These are phyloP conservation scores for Phytophthora cajani DNA, from an alignment of 352 stramenopile genomes.

Conservation along the genomic window DNA sequence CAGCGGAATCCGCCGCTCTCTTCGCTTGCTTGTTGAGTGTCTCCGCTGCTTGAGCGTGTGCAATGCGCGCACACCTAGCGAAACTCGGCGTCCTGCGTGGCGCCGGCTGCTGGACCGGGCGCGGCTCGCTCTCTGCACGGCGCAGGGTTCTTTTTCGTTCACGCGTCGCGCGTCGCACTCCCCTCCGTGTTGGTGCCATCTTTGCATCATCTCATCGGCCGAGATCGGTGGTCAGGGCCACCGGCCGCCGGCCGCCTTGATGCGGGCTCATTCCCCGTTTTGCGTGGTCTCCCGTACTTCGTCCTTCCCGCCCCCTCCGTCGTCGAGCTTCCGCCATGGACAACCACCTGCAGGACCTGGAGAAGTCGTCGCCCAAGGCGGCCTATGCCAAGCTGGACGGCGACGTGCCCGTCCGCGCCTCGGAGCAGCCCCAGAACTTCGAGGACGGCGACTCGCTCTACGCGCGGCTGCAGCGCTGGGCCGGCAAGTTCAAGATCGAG, in stretches of 20 bases:
- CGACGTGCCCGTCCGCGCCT: conserved; percentile 25
- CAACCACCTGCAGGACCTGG: conserved; percentile 16
- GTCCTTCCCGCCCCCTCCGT: background rate
- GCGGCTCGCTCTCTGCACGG: conserved; percentile 20
- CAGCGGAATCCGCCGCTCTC: background rate
- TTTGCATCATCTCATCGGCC: conserved; percentile 28
- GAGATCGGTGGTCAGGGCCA: conserved; percentile 9
- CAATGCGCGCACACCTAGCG: background rate
- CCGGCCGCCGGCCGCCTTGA: background rate
- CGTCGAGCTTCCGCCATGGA: conserved; percentile 17
- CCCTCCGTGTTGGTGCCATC: conserved; percentile 32
- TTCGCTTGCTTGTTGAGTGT: background rate
- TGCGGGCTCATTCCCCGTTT: conserved; percentile 30
- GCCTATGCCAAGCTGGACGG: conserved; percentile 35
- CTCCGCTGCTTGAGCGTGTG: background rate
- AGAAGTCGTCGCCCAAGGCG: conserved; percentile 24
- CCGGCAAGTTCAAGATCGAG: conserved; percentile 50
- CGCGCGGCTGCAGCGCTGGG: conserved; percentile 32
- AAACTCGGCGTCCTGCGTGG: background rate
- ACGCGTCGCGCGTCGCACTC: conserved; percentile 20
- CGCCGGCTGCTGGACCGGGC: background rate
- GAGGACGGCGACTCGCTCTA: conserved; percentile 35
- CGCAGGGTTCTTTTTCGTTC: conserved; percentile 17
- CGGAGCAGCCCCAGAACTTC: conserved; percentile 8
- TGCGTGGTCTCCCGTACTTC: conserved; percentile 10